Base-by-base conservation (phyloP, 768 basidiomycete species). In the Termitomyces sp. region DNA sequence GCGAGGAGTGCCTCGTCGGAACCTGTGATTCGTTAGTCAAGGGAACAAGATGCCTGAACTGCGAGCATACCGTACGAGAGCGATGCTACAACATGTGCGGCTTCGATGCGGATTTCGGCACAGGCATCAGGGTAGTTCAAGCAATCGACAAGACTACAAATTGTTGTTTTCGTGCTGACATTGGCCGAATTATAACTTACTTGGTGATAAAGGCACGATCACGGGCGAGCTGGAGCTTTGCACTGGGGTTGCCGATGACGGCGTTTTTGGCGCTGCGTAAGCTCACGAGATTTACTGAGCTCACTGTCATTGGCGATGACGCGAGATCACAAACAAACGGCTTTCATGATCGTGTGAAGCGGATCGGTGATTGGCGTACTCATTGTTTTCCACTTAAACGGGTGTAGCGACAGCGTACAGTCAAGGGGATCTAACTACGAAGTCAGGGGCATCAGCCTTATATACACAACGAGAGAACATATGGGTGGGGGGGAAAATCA, bases 231-330 rank as follows among this genome's bases (percentile, higher is more conserved):
- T 77, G 68, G 2, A 76, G 66, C 67, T 92, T 92, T 1, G 87
- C 87, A 0, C 83, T 80, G 0, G 88, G 89, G 60, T 91, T 92
- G 1, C 90, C 90, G 40, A 92, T 91, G 50, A 91, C 86, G 1
- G 77, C 68, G 68, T 92, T 92, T 71, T 91, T 91, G 58, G 83
- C 78, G 59, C 77, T 74, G 71, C 89, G 91, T 61, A 90, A 80
- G 52, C 70, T 70, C 18, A 75, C 60, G 28, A 74, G 63, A 44
- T 59, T 65, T 8, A 67, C 54, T 3, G 63, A 36, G 53, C 55
- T 52, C 55, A 65, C 60, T 38, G 63, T 81, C 72, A 53, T 73
- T 43, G 53, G 43, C 22, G 22, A 22, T 20, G 0, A 28, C 20
- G 14, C 18, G 36, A 35, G 24, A 20, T 6, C 13, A 14, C 45